Conservation (phyloP, 257 asterid genomes). For the Nicotiana attenuata region DNA sequence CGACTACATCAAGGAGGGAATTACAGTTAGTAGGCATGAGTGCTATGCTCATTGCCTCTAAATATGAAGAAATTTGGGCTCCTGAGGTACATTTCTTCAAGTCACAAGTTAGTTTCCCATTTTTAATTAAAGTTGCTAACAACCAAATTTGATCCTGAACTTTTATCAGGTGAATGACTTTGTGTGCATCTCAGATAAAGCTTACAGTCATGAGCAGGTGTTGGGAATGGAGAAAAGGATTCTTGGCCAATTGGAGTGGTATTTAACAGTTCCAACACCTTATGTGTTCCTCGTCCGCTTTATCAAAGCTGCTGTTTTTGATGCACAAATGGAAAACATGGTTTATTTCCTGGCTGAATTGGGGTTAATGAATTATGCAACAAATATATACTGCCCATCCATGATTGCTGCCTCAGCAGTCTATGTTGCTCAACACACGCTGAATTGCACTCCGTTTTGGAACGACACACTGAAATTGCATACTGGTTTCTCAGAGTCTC, state of each 20-base stretch:
- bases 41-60: slow-evolving; percentile 84
- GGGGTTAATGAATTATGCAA: slow-evolving; percentile 71
- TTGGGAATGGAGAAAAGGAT: slow-evolving; percentile 74
- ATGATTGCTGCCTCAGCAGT: slow-evolving; percentile 96
- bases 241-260: slow-evolving; percentile 68
- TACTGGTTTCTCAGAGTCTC: slow-evolving; percentile 67
- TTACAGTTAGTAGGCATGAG: slow-evolving; percentile 76
- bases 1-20: slow-evolving; percentile 48
- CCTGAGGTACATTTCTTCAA: slow-evolving; percentile 53
- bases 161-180: slow-evolving; percentile 56
- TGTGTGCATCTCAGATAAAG: slow-evolving; percentile 65
- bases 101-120: not conserved
- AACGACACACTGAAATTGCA: slow-evolving; percentile 60
- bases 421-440: slow-evolving; percentile 62
- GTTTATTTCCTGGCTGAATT: slow-evolving; percentile 67
- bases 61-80: slow-evolving; percentile 97
- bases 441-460: slow-evolving; percentile 57
- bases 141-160: not conserved
- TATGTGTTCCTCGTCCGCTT: slow-evolving; percentile 80
- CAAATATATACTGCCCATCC: slow-evolving; percentile 59
- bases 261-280: slow-evolving; percentile 76
- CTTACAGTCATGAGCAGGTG: slow-evolving; percentile 48
- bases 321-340: slow-evolving; percentile 69
- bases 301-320: slow-evolving; percentile 63
- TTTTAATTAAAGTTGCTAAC: not conserved